Base-by-base conservation (phyloP, 2,329 filamentous ascomycete species). In the Aspergillus hortae region DNA sequence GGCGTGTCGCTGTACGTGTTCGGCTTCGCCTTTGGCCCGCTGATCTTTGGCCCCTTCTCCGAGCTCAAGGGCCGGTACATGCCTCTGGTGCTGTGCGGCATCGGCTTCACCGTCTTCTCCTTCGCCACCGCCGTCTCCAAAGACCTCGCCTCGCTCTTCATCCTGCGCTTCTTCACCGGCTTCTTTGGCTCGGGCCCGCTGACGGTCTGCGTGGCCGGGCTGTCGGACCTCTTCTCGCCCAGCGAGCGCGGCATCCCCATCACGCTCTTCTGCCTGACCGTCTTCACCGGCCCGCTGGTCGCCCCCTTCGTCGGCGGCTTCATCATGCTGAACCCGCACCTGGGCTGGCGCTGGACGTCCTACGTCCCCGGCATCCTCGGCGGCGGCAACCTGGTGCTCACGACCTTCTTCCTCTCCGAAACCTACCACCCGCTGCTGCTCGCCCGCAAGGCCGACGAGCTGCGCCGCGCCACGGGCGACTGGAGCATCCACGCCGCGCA, bases 271-370 rank as follows among this genome's bases (percentile, higher is more conserved):
- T 64, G 65, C 6, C 60, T 74, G 12, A 66, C 68, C 47, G 69
- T 77, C 15, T 68, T 67, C 55, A 57, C 61, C 45, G 68, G 73
- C 3, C 70, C 73, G 6, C 59, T 72, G 9, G 23, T 74, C n/a
- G 72, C 66, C 0, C 73, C 74, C 0, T 55, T 71, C 7, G 65
- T 76, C 4, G 74, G 73, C 10, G 64, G 69, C 1, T 69, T 71
- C 4, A 59, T 74, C 6, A 51, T 60, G 12, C 54, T 61, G 50
- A 64, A 64, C 21, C 44, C 56, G 2, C 56, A 61, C 25, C 61
- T 75, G 1, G 70, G 72, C 4, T 74, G 72, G 71, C 56, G 70
- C 46, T 75, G 72, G 72, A 70, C 69, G 1, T 63, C 68, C 32
- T 74, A 74, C 51, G 62, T 74, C 27, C 60, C 66, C 14, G 70